Base-by-base conservation (phyloP, 345 rosid species). In the Ceriops decandra region DNA sequence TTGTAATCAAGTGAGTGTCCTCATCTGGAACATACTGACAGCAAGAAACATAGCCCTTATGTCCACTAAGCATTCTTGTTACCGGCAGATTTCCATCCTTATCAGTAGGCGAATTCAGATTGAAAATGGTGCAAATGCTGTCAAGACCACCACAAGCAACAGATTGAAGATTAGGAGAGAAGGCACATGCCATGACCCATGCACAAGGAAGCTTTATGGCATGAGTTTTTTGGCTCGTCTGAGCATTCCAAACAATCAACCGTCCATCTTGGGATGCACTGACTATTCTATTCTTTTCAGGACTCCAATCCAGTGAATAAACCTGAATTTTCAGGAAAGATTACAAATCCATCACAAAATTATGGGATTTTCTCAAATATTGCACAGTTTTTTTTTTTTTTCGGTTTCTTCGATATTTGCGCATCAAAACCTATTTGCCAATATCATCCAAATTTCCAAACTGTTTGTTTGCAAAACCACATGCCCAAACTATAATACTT, bases 81-180 rank as follows among this genome's bases (percentile, higher is more conserved):
- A 92, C 96, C 0, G 96, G 90, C 28, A 86, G 66, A 42, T 86
- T 84, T 52, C 93, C 98, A 61, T 95, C 98, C 81, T 73, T 92
- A 24, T 95, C 99, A 4, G 91, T 81, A 4, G 88, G 82, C 6
- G 96, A 85, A 82, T 86, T 95, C 60, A 95, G 86, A 82, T 87
- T 92, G 77, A 95, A 90, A 76, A 95, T 92, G 57, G 99, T 88
- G 79, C 98, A 92, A 24, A 83, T 85, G 64, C 95, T 90, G 70
- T 95, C 99, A 66, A 92, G 93, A 70, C 99, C 99, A 52, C 99
- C 99, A 73, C 96, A 88, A 33, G 99, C 96, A 78, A 95, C 98
- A 2, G 92, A 85, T 66, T 92, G 99, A 71, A 98, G 92, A 47
- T 83, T 83, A 0, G 99, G 96, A 60, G 97, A 91, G 81, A 95